Base-by-base conservation (phyloP, 805 yeast genomes). In the Zygoascus tannicola region DNA sequence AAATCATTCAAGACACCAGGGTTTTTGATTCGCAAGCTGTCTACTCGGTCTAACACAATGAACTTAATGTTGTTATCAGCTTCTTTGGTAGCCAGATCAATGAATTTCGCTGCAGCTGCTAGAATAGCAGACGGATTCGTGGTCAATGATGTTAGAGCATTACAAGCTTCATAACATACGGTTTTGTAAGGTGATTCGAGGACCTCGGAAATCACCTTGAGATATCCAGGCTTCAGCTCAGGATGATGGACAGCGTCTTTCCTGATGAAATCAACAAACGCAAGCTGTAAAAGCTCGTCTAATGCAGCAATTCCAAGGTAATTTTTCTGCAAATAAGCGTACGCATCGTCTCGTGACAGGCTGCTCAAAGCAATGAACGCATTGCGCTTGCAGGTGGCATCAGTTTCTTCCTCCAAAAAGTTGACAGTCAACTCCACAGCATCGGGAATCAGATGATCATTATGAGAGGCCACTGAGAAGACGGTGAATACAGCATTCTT, bases 401-500 rank as follows among this genome's bases (percentile, higher is more conserved):
- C 98, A 47, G 83, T 77, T 67, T 92, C 99, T 26, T 77, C 81
- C 41, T 70, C 73, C 57, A 92, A 70, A 62, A 87, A 85, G 44
- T 75, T 74, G 51, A 72, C 69, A 52, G 90, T 71, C 50, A 90
- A 73, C 53, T 85, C 94, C 43, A 87, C 81, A n/a, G 97, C 95
- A 67, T 94, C 98, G 4, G 98, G 98, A 38, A 85, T 74, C 60
- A 92, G 74, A 65, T 84, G 90, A 34, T 83, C 87, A 28, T 94
- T 79, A 42, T 82, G 88, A 59, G 79, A 73, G 64, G 75, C 83
- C 54, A 92, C 85, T 20, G 94, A 79, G 56, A 74, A 76, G 47
- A 92, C 77, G 35, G 97, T 95, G 65, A 90, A 81, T 19, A 86
- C 88, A 4, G 98, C 98, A 61, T 92, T 90, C 64, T 92, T 92